phyloP scores from a whole-genome alignment of 2,329 filamentous ascomycete species.

The Didymella lethalis region DNA sequence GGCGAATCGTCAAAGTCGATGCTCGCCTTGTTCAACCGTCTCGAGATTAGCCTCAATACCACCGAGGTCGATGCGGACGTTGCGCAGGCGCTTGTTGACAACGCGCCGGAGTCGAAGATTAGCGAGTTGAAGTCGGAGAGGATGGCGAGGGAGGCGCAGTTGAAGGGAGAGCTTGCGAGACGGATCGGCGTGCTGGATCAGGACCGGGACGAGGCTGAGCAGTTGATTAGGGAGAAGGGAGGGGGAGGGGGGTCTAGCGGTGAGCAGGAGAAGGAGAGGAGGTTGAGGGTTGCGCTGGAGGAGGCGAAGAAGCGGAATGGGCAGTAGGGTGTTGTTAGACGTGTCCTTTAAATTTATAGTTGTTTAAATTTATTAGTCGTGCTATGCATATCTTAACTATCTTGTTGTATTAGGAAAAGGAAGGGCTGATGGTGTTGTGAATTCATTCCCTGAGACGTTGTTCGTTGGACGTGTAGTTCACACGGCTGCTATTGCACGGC shows the following conservation, averaged over 20 bases:
- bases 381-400: no score
- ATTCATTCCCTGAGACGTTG: no score
- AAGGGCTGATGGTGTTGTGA: no score
- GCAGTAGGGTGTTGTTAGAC: conserved; percentile 10
- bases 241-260: conserved; percentile 27
- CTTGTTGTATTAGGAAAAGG: no score
- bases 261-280: conserved; percentile 56
- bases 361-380: no score
- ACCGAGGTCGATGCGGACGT: conserved; percentile 63
- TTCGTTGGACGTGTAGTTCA: no score
- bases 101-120: conserved; percentile 53
- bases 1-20: conserved; percentile 50
- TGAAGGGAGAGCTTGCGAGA: conserved; percentile 47
- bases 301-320: conserved; percentile 64
- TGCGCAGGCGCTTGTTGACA: conserved; percentile 59
- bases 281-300: conserved; percentile 60
- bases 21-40: conserved; percentile 55
- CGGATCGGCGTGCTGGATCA: conserved; percentile 52
- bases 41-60: conserved; percentile 60
- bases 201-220: conserved; percentile 42
- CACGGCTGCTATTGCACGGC: no score
- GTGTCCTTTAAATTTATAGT: no score
- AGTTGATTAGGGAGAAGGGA: conserved; percentile 30
- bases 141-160: conserved; percentile 40
- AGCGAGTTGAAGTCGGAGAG: conserved; percentile 49